Evolutionary conservation across 2,329 filamentous ascomycete genomes (phyloP), one percentile per base, ranked within the genome.

Genomic region (Apiospora rasikravindrae): DNA sequence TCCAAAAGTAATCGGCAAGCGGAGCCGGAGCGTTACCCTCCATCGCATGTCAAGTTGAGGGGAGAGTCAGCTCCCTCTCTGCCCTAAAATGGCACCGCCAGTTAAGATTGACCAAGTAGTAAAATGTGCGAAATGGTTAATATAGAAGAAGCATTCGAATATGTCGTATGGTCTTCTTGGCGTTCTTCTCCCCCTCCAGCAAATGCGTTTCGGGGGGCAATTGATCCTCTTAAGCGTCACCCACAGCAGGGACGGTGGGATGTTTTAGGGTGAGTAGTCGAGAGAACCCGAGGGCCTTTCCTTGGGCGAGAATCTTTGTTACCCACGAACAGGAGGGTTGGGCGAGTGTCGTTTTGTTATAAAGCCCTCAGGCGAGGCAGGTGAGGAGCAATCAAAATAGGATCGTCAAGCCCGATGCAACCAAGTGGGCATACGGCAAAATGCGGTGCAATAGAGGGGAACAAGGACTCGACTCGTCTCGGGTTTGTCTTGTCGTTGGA

Each of bases 1-100:
- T 92, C 91, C 91, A 93, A 82, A 93, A 93, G 84, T 93, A 93
- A 82, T 93, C 91, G 82, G 91, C 91, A 81, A 93, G 86, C 79
- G 91, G 91, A 75, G 87, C 87, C 75, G 90, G 90, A 73, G 89
- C 86, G 83, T 82, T 85, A 80, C 90, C 88, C 88, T 90, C 88
- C 88, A 90, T 90, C 84, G 83, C 86, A 80, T 78, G 74, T 73
- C 69, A 71, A 47, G 40, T 73, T 75, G 77, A 71, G 74, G 76
- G 75, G 67, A 40, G 70, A 53, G 45, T 67, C 67, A 70, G 53
- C 61, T 69, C 70, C 70, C 70, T 74, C 68, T 51, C 29, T 49
- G 67, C 57, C 37, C 42, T 57, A 67, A 69, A 75, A 74, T 51
- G 44, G 68, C 74, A 70, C 69, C 24, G 57, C 57, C 57, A 64